Percentiles rank a stretch among this genome's conserved stretches.
Conservation (phyloP, 176 grass and related monocot species). For the barley (Hordeum vulgare) region MorexV3_pseudomolecules_assembly NC_058518.1:420075337-420075836, state of each 20-base stretch:
- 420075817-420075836: background rate
- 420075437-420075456: background rate
- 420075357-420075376: no score
- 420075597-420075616: slow-evolving; percentile 99
- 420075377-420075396: no score
- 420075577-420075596: slow-evolving; percentile 81
- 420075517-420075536: slow-evolving; percentile 96
- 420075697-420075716: background rate
- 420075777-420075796: background rate
- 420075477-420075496: background rate
- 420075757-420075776: background rate
- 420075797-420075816: background rate
- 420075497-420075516: slow-evolving; percentile 3
- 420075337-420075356: no score
- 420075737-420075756: slow-evolving; percentile 8
- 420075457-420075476: background rate
- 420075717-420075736: slow-evolving; percentile 1
- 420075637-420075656: slow-evolving; percentile 3
- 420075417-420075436: background rate
- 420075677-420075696: slow-evolving; percentile 7
- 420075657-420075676: background rate
- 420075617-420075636: slow-evolving; percentile 97
- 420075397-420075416: no score
- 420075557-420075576: slow-evolving; percentile 99
- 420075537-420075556: slow-evolving; percentile 83